phyloP scores from a whole-genome alignment of 2,329 filamentous ascomycete species.

The Karstenula rhodostoma region DNA sequence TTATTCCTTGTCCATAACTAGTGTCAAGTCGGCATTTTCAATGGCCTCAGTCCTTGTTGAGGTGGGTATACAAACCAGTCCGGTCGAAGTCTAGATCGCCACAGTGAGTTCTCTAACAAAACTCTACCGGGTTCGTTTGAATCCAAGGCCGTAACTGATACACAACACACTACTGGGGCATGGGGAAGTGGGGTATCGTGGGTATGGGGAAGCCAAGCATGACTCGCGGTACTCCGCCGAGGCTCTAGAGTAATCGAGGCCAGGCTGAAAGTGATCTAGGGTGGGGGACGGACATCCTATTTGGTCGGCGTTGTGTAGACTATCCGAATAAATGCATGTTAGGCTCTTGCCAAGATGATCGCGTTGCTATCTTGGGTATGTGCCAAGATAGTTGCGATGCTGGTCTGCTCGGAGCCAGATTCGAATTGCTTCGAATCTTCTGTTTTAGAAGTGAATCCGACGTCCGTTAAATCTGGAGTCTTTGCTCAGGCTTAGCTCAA shows the following conservation, averaged over 20 bases:
- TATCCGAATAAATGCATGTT: background rate
- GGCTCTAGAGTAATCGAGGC: slow-evolving; percentile 9
- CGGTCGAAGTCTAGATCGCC: background rate
- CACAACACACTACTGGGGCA: background rate
- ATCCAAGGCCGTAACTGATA: background rate
- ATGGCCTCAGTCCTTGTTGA: background rate
- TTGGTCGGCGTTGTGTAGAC: background rate
- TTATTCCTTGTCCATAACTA: too few relatives aligned
- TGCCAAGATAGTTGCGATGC: background rate
- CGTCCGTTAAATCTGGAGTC: background rate
- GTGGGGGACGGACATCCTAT: background rate
- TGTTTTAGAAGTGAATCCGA: background rate
- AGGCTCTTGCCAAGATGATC: background rate
- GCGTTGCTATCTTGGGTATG: background rate
- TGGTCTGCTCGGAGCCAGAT: background rate
- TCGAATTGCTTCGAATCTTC: background rate
- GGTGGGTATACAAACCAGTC: background rate
- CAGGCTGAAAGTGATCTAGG: background rate
- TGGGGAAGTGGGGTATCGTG: background rate
- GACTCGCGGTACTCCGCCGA: slow-evolving; percentile 1
- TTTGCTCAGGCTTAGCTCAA: background rate
- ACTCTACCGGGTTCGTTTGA: too few relatives aligned
- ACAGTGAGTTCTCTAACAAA: background rate
- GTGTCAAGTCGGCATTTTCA: background rate
- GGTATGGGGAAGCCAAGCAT: background rate